These are phyloP conservation scores for Pistacia vera DNA, from an alignment of 345 rosid species.

Conservation along the genomic window DNA sequence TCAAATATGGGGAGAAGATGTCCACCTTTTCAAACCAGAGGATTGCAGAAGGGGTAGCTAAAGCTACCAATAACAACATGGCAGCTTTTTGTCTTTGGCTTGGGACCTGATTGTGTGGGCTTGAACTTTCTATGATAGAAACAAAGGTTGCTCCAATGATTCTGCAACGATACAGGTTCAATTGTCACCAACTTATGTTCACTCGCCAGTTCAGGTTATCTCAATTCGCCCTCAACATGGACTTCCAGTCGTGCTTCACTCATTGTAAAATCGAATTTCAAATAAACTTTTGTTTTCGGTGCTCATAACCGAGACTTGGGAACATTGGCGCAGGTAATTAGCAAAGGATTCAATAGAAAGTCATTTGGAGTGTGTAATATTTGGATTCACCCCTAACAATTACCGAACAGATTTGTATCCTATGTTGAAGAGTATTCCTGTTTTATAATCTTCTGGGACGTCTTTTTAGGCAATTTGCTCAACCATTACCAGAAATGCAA, in stretches of 20 bases:
- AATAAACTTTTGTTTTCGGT: not conserved
- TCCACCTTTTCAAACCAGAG: constrained; percentile 45
- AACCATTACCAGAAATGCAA: too few relatives aligned
- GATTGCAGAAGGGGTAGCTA: constrained; percentile 42
- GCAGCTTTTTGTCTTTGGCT: constrained; percentile 40
- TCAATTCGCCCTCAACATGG: constrained; percentile 38
- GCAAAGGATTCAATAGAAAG: constrained; percentile 22
- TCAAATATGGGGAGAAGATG: constrained; percentile 50
- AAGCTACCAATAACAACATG: constrained; percentile 30
- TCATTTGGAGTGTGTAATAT: too few relatives aligned
- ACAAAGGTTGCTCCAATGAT: constrained; percentile 49
- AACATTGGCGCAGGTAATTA: not conserved
- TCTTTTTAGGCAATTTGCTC: too few relatives aligned
- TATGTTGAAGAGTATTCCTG: too few relatives aligned
- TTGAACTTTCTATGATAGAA: constrained; percentile 35
- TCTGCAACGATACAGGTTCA: constrained; percentile 43
- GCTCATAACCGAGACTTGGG: too few relatives aligned
- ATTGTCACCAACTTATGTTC: constrained; percentile 43
- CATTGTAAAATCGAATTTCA: not conserved
- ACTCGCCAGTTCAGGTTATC: constrained; percentile 32
- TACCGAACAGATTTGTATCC: too few relatives aligned
- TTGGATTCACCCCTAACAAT: too few relatives aligned
- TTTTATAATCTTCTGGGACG: too few relatives aligned
- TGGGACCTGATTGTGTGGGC: constrained; percentile 50
- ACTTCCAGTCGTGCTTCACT: constrained; percentile 36